Conservation (phyloP, 1,139 yeast genomes). For the Suhomyces yuchorum region DNA sequence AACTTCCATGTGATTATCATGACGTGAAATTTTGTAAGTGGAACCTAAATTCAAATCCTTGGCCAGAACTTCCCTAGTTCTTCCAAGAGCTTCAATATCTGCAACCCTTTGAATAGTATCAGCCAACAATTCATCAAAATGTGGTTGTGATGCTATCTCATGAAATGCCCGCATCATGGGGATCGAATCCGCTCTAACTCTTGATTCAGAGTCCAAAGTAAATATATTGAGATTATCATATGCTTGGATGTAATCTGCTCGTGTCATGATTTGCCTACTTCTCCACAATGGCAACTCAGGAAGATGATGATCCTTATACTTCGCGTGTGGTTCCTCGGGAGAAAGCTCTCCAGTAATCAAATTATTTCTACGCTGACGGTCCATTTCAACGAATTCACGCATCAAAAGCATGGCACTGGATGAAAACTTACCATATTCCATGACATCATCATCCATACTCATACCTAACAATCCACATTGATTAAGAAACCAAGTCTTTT, state of each 20-base stretch:
- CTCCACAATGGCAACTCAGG: slow-evolving; percentile 84
- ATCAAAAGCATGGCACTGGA: slow-evolving; percentile 76
- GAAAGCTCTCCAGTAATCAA: slow-evolving; percentile 25
- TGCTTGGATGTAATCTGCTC: slow-evolving; percentile 75
- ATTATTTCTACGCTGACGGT: slow-evolving; percentile 40
- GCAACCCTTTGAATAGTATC: slow-evolving; percentile 73
- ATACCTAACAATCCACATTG: slow-evolving; percentile 79
- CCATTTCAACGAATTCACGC: slow-evolving; percentile 73
- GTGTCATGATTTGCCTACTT: slow-evolving; percentile 81
- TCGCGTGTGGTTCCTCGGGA: slow-evolving; percentile 12
- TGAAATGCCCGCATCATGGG: slow-evolving; percentile 91
- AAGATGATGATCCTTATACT: slow-evolving; percentile 48
- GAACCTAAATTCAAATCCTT: slow-evolving; percentile 68
- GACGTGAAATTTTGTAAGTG: slow-evolving; percentile 31
- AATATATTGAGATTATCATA: slow-evolving; percentile 78
- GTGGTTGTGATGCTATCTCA: slow-evolving; percentile 72
- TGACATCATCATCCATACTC: slow-evolving; percentile 86
- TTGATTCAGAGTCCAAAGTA: slow-evolving; percentile 72
- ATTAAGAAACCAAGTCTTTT: slow-evolving; percentile 82
- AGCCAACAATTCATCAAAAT: slow-evolving; percentile 66
- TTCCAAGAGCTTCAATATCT: slow-evolving; percentile 75
- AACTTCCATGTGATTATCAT: slow-evolving; percentile 17
- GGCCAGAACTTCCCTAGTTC: slow-evolving; percentile 77
- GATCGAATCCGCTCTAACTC: slow-evolving; percentile 78
- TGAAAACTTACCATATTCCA: slow-evolving; percentile 81